These are phyloP conservation scores for Knufia fluminis DNA, from an alignment of 2,329 filamentous ascomycete genomes.

Conservation along the genomic window DNA sequence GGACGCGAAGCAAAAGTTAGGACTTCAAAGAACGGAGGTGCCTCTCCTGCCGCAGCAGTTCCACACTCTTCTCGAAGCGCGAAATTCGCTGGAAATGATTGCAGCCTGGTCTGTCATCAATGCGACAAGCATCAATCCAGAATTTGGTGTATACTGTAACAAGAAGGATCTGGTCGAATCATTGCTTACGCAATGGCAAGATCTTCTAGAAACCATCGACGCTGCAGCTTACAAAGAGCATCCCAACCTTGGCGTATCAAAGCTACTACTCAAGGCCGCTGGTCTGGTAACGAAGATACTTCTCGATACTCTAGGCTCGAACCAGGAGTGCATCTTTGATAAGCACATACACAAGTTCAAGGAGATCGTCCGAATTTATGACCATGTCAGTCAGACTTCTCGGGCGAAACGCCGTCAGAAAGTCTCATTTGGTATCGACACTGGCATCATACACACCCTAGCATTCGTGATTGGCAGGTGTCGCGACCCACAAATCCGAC, in stretches of 20 bases:
- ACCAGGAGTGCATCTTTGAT: conserved; percentile 22
- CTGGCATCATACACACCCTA: conserved; percentile 24
- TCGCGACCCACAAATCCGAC: conserved; percentile 25
- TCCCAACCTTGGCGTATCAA: conserved; percentile 15
- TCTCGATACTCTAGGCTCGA: conserved; percentile 15
- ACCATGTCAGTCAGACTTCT: conserved; percentile 19
- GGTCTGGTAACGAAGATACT: conserved; percentile 19
- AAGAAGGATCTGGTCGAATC: conserved; percentile 13
- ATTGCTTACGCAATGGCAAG: conserved; percentile 15
- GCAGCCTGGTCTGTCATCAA: conserved; percentile 19
- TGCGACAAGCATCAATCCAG: conserved; percentile 4
- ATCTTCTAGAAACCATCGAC: conserved; percentile 14
- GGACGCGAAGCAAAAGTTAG: conserved; percentile 11
- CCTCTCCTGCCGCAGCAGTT: conserved; percentile 14
- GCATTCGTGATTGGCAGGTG: conserved; percentile 25
- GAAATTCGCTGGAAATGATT: conserved; percentile 20
- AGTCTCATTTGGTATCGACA: conserved; percentile 25
- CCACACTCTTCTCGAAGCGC: conserved; percentile 17
- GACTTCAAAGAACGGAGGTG: conserved; percentile 8
- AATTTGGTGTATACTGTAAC: conserved; percentile 6
- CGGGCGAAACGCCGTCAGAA: conserved; percentile 11
- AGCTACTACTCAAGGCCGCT: conserved; percentile 18
- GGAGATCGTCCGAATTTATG: conserved; percentile 23
- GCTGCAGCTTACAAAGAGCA: conserved; percentile 16
- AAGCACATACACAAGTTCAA: conserved; percentile 21